Evolutionary conservation across 164 flowering plant species (phyloP).

Genomic region (Liquidambar formosana): DNA sequence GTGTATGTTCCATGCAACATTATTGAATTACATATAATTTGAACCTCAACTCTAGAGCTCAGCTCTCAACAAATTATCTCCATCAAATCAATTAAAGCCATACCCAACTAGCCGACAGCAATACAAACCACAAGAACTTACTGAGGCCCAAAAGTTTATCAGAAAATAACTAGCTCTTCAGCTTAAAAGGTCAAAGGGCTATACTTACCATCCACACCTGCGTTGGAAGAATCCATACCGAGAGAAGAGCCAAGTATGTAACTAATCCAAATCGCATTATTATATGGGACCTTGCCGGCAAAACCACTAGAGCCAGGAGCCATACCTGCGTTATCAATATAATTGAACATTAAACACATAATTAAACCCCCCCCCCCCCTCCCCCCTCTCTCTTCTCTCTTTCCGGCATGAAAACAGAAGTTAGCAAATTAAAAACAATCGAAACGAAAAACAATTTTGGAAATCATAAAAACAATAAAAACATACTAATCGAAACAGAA

Average conservation of each 20-base stretch:
- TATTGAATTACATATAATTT: background rate
- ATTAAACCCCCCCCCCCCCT: too few species aligned
- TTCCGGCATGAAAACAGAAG: too few species aligned
- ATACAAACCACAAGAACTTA: background rate
- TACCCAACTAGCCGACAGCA: background rate
- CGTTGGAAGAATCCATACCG: conserved; percentile 71
- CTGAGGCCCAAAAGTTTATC: background rate
- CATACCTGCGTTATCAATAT: conserved; percentile 65
- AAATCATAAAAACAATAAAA: conserved; percentile 2
- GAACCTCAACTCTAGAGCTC: background rate
- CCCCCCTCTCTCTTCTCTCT: too few species aligned
- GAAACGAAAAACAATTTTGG: background rate
- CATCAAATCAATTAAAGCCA: background rate
- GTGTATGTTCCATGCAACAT: background rate
- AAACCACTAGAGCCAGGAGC: conserved; percentile 76
- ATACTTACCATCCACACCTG: conserved; percentile 72
- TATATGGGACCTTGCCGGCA: conserved; percentile 83
- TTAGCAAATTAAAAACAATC: background rate
- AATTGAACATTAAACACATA: background rate
- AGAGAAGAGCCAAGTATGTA: conserved; percentile 57
- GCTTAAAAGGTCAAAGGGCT: background rate
- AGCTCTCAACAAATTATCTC: background rate
- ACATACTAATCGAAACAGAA: background rate
- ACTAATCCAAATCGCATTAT: conserved; percentile 78
- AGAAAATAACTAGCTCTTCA: background rate